phyloP scores from a whole-genome alignment of 768 basidiomycete genomes.

The Amanita rimosa region DNA sequence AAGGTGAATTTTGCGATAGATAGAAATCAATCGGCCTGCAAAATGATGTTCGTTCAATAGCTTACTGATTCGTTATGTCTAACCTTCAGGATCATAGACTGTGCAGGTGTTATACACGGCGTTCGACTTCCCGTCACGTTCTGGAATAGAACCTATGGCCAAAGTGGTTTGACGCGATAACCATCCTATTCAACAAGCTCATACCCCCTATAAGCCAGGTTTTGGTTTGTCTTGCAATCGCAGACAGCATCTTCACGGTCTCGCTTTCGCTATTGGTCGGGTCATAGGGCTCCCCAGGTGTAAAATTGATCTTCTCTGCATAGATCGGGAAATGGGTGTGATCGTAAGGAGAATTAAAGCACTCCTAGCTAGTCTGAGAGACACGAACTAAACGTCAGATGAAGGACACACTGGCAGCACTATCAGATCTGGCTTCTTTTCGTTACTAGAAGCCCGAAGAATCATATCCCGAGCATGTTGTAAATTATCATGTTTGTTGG shows the following conservation, averaged over 20 bases:
- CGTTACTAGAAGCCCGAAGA: conserved; percentile 38
- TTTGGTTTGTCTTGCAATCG: conserved; percentile 62
- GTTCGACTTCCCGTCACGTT: conserved; percentile 48
- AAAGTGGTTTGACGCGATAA: background rate
- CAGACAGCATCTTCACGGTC: conserved; percentile 73
- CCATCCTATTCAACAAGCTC: conserved; percentile 1
- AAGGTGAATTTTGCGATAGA: conserved; percentile 90
- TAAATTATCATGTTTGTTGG: conserved; percentile 71
- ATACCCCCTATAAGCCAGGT: conserved; percentile 92
- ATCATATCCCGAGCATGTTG: conserved; percentile 76
- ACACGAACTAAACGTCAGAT: background rate
- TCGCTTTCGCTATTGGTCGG: conserved; percentile 47
- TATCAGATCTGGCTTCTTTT: conserved; percentile 63
- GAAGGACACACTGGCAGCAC: conserved; percentile 61
- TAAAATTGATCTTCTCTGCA: conserved; percentile 68
- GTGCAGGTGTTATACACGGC: conserved; percentile 91
- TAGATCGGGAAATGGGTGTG: conserved; percentile 71
- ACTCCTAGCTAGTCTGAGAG: conserved; percentile 42
- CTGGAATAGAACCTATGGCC: conserved; percentile 82
- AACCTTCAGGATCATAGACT: conserved; percentile 76
- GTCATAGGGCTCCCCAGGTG: conserved; percentile 47
- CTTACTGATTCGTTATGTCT: conserved; percentile 1
- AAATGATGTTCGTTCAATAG: conserved; percentile 6
- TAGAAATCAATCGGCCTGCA: conserved; percentile 73
- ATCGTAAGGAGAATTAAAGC: conserved; percentile 83